A percentile compares a stretch with the other conserved stretches of the same genome.
phyloP scores from a whole-genome alignment of 306 rosid species.

The Quercus suber region DNA sequence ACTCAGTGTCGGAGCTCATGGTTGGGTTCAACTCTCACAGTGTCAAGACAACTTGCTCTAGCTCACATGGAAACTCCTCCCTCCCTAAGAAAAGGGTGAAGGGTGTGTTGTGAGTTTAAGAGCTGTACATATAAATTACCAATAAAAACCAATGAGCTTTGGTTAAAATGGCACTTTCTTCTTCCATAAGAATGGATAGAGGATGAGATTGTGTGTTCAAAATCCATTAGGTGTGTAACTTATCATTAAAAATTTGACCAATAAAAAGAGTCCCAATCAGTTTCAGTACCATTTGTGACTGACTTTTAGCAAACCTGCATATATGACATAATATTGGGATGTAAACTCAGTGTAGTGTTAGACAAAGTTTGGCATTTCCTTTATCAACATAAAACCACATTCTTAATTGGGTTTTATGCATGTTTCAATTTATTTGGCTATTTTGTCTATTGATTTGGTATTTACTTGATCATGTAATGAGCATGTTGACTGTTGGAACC shows the following conservation, averaged over 20 bases:
- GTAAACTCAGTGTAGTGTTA: not conserved
- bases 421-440: not conserved
- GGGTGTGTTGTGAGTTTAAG: not conserved
- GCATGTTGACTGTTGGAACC: not conserved
- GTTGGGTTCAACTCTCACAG: not conserved
- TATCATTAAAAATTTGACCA: too few relatives aligned
- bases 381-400: not conserved
- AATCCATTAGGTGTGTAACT: too few relatives aligned
- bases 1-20: not conserved
- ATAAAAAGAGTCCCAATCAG: not conserved
- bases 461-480: not conserved
- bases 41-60: not conserved
- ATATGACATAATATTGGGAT: not conserved
- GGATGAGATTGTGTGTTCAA: too few relatives aligned
- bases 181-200: too few relatives aligned
- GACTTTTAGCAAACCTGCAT: not conserved
- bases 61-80: not conserved
- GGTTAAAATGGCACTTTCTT: too few relatives aligned
- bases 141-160: too few relatives aligned
- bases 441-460: not conserved
- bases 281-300: not conserved
- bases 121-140: not conserved
- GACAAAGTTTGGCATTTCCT: not conserved
- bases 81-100: not conserved
- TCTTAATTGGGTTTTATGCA: not conserved